These are phyloP conservation scores for Suillus tomentosus DNA, from an alignment of 768 basidiomycete genomes.

Conservation along the genomic window DNA sequence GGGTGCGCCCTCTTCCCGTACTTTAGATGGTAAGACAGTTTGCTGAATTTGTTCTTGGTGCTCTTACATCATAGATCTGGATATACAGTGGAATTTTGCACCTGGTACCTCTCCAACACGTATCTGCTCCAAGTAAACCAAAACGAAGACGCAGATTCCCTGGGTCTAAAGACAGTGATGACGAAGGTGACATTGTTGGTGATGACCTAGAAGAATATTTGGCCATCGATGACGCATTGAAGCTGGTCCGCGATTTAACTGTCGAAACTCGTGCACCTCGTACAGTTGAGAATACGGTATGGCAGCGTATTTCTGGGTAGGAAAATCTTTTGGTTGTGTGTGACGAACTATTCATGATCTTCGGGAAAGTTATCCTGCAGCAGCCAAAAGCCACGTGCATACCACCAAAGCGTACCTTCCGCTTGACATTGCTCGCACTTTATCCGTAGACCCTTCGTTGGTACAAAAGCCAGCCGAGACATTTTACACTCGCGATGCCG, in stretches of 20 bases:
- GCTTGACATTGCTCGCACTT: slow-evolving; percentile 71
- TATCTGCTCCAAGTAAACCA: slow-evolving; percentile 66
- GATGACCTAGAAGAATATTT: slow-evolving; percentile 55
- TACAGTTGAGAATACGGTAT: slow-evolving; percentile 65
- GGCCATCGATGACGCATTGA: slow-evolving; percentile 61
- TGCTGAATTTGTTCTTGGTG: slow-evolving; percentile 31
- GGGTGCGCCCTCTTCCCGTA: slow-evolving; percentile 60
- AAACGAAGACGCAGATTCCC: slow-evolving; percentile 47
- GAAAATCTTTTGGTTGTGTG: slow-evolving; percentile 16
- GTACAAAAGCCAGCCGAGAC: slow-evolving; percentile 87
- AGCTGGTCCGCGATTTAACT: slow-evolving; percentile 54
- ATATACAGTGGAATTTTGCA: slow-evolving; percentile 82
- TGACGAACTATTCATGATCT: slow-evolving; percentile 3
- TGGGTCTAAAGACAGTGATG: slow-evolving; percentile 47
- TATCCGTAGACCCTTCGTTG: slow-evolving; percentile 63
- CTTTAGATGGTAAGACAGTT: slow-evolving; percentile 33
- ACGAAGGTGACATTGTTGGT: slow-evolving; percentile 44
- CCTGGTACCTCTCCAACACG: slow-evolving; percentile 78
- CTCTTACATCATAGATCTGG: slow-evolving; percentile 75
- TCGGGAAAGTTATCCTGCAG: slow-evolving; percentile 65
- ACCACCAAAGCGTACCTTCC: slow-evolving; percentile 80
- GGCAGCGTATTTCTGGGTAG: slow-evolving; percentile 70
- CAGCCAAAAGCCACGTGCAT: slow-evolving; percentile 70
- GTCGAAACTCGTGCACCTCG: slow-evolving; percentile 61
- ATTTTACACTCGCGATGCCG: slow-evolving; percentile 94